These are phyloP conservation scores for Obba rivulosa DNA, from an alignment of 768 basidiomycete genomes.

Conservation along the genomic window DNA sequence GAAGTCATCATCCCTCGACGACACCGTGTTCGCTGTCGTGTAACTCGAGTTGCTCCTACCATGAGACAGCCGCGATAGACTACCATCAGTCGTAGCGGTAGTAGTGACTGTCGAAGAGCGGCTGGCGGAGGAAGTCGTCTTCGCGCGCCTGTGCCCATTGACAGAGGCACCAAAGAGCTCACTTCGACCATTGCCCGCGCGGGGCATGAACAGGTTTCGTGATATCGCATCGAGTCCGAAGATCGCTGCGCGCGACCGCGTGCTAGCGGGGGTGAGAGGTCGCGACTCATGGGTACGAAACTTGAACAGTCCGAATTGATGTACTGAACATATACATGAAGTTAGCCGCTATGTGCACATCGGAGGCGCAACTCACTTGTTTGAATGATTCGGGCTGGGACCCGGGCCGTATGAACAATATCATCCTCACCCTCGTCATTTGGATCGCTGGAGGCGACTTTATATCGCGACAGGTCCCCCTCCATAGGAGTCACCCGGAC, in stretches of 20 bases:
- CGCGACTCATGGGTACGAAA: conserved; percentile 75
- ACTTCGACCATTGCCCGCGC: conserved; percentile 61
- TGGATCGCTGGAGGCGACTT: conserved; percentile 69
- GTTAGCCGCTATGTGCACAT: not conserved
- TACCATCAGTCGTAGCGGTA: conserved; percentile 61
- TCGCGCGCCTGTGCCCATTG: conserved; percentile 60
- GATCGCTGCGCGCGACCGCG: conserved; percentile 73
- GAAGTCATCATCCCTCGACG: conserved; percentile 57
- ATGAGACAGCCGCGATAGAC: conserved; percentile 52
- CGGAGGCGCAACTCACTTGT: conserved; percentile 52
- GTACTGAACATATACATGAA: conserved; percentile 47
- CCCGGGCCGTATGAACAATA: conserved; percentile 69
- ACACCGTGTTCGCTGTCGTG: conserved; percentile 51
- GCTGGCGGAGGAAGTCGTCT: conserved; percentile 52
- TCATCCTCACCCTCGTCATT: conserved; percentile 75
- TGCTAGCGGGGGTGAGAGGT: conserved; percentile 79
- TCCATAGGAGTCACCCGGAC: conserved; percentile 80
- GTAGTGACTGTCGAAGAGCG: conserved; percentile 74
- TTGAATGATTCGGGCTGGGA: conserved; percentile 72
- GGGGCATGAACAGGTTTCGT: conserved; percentile 76
- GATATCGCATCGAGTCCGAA: conserved; percentile 89
- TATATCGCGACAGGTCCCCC: conserved; percentile 76
- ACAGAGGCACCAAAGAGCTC: conserved; percentile 76
- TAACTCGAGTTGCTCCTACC: conserved; percentile 62
- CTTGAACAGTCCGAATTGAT: conserved; percentile 86